Evolutionary conservation across 2,329 filamentous ascomycete species (phyloP), one percentile per base, ranked within the genome.

Genomic region (Colletotrichum sp.): DNA sequence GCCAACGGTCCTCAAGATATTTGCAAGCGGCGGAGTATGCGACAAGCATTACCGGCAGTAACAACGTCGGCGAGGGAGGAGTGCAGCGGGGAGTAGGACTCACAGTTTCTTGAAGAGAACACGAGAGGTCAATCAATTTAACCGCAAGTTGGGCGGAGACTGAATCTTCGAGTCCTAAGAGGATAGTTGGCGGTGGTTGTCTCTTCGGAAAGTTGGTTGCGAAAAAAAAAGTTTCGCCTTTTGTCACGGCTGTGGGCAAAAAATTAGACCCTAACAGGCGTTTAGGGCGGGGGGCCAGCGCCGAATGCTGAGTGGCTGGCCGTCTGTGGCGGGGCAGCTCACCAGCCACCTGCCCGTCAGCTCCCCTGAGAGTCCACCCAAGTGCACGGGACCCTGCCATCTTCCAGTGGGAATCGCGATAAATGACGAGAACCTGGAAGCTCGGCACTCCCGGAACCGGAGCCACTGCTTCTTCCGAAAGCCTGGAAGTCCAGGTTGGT

Each of bases 121-220:
- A 94, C 91, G 95, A 96, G 94, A 94, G 90, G 90, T 96, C 96
- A 99, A 99, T 99, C 96, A 93, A 94, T 98, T 99, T 98, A 98
- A 98, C 96, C 96, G 96, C 95, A 87, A 88, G 87, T 93, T 95
- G 93, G 92, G 94, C 96, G 96, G 96, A 98, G 96, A 99, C 96
- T 98, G 96, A 98, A 92, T 94, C 96, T 95, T 97, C 95, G 92
- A 95, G 95, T 98, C 94, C 95, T 92, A 84, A 83, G 82, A 84
- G 82, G 68, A 77, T 75, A 55, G 68, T 65, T 71, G 68, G 55
- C 68, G 74, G 55, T 70, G 77, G 79, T 73, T 73, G 70, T 75
- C 76, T 78, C 78, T 78, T 71, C 66, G 44, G 52, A 10, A 36
- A 68, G 75, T 77, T 79, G 34, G 55, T 4, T 26, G 73, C 72